Evolutionary conservation across 768 basidiomycete genomes (phyloP).

Genomic region (Auriscalpium orientale): DNA sequence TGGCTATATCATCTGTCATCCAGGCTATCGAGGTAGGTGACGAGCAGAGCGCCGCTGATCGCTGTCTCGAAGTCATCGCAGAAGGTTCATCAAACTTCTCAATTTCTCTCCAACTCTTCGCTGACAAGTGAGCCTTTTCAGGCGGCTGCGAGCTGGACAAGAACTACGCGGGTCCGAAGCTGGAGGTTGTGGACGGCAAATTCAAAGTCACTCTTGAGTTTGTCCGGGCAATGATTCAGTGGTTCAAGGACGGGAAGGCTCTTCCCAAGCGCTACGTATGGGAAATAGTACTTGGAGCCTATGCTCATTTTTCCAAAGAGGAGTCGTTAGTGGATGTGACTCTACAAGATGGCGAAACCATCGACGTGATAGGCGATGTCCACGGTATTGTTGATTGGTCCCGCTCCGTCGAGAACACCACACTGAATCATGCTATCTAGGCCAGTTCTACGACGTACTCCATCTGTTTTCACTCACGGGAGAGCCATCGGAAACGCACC

Average conservation of each 20-base stretch:
- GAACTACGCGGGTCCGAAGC: slow-evolving; percentile 66
- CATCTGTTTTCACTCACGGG: slow-evolving; percentile 84
- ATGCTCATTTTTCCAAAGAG: slow-evolving; percentile 66
- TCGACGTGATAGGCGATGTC: slow-evolving; percentile 94
- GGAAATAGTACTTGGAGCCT: slow-evolving; percentile 91
- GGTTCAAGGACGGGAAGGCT: slow-evolving; percentile 94
- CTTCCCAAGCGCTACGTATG: slow-evolving; percentile 84
- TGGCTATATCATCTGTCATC: slow-evolving; percentile 3
- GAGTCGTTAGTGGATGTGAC: slow-evolving; percentile 73
- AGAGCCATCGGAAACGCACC: slow-evolving; percentile 77
- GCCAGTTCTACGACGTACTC: slow-evolving; percentile 92
- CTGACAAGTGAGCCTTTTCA: slow-evolving; percentile 16
- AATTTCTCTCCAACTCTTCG: not conserved
- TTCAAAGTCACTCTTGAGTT: slow-evolving; percentile 73
- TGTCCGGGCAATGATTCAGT: slow-evolving; percentile 76
- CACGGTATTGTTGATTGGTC: slow-evolving; percentile 47
- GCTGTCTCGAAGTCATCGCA: slow-evolving; percentile 71
- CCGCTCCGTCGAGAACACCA: not conserved
- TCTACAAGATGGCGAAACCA: slow-evolving; percentile 69
- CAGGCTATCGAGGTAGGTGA: slow-evolving; percentile 92
- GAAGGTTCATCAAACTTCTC: slow-evolving; percentile 46
- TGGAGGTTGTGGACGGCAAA: slow-evolving; percentile 52
- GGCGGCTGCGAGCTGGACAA: slow-evolving; percentile 78
- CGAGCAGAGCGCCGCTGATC: slow-evolving; percentile 68
- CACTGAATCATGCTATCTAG: slow-evolving; percentile 30